phyloP scores from a whole-genome alignment of 441 rosid genomes.

The Populus hybrid region DNA sequence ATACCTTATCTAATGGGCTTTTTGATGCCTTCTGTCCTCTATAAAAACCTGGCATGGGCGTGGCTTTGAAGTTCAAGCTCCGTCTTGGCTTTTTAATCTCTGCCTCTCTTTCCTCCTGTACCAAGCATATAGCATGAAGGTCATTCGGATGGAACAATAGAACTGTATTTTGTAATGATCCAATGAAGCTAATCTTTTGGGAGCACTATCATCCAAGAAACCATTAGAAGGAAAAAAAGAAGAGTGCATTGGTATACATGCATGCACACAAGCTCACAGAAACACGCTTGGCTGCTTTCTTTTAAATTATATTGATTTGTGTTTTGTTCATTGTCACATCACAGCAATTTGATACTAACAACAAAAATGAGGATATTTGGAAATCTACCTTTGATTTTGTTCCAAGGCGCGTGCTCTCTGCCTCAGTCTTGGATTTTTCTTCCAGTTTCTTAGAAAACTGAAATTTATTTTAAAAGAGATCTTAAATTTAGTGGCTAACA shows the following conservation, averaged over 20 bases:
- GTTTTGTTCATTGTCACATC: neutral
- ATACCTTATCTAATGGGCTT: conserved; percentile 47
- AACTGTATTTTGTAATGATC: neutral
- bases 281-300: neutral
- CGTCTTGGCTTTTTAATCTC: conserved; percentile 45
- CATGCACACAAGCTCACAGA: neutral
- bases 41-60: conserved; percentile 46
- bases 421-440: conserved; percentile 40
- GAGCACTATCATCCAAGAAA: neutral
- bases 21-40: conserved; percentile 36
- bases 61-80: conserved; percentile 45
- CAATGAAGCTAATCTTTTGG: neutral
- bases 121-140: conserved; percentile 16
- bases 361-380: neutral
- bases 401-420: conserved; percentile 35
- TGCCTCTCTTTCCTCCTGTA: conserved; percentile 49
- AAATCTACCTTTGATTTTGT: conserved; percentile 56
- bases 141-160: neutral
- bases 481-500: conserved; percentile 5
- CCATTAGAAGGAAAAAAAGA: neutral
- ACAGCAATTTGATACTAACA: neutral
- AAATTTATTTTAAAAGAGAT: conserved; percentile 18
- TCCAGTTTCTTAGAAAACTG: conserved; percentile 51
- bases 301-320: neutral
- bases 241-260: neutral